These are phyloP conservation scores for Fusarium cyanostomum DNA, from an alignment of 2,329 filamentous ascomycete species.

Conservation along the genomic window DNA sequence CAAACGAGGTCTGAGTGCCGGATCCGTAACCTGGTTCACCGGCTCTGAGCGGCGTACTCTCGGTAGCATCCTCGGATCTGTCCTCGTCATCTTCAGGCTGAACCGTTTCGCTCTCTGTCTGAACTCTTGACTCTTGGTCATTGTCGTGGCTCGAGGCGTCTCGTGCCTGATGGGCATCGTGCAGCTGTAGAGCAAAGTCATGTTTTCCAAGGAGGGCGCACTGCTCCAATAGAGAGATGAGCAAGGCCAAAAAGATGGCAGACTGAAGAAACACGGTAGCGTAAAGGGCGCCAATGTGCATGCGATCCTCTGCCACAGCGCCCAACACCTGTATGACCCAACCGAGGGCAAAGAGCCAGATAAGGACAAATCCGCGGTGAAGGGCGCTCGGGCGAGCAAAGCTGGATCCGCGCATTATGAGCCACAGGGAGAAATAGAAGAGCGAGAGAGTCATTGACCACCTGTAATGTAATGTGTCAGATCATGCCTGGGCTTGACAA, in stretches of 20 bases:
- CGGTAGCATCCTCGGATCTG: conserved; percentile 53
- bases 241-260: conserved; percentile 75
- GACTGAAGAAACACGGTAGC: conserved; percentile 83
- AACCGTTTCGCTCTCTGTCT: conserved; percentile 36
- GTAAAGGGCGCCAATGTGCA: conserved; percentile 79
- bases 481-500: too few species aligned
- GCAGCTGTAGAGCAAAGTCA: conserved; percentile 70
- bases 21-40: conserved; percentile 47
- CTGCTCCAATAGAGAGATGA: conserved; percentile 81
- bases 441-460: conserved; percentile 88
- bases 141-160: conserved; percentile 47
- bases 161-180: conserved; percentile 58
- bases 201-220: conserved; percentile 78
- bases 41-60: conserved; percentile 63
- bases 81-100: conserved; percentile 25
- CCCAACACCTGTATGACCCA: conserved; percentile 78
- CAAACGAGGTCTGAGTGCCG: conserved; percentile 60
- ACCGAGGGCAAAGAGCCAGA: conserved; percentile 83
- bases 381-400: conserved; percentile 86
- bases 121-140: conserved; percentile 20
- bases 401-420: conserved; percentile 80
- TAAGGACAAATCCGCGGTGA: conserved; percentile 79
- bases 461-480: conserved; percentile 48
- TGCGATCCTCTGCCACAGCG: conserved; percentile 79
- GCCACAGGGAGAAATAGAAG: conserved; percentile 85